These are phyloP conservation scores for Chrysosporium queenslandicum DNA, from an alignment of 2,329 filamentous ascomycete genomes.

Conservation along the genomic window DNA sequence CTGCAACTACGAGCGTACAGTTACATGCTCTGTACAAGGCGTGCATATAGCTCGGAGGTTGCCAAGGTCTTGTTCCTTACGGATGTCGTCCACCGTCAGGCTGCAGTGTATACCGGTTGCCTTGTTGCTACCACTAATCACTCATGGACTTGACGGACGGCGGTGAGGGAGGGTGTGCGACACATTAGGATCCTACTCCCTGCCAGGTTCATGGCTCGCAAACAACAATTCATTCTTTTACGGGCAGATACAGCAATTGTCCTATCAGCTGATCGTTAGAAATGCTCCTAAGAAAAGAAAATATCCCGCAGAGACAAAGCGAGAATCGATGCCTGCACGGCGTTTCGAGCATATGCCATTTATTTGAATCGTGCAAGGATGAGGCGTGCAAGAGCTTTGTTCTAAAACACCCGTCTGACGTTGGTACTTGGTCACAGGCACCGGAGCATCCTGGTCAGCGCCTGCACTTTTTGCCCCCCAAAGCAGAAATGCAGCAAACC, in stretches of 20 bases:
- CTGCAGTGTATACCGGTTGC: background rate
- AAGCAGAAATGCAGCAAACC: background rate
- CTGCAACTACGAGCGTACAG: background rate
- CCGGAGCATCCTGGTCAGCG: background rate
- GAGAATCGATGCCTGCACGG: background rate
- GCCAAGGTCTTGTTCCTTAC: background rate
- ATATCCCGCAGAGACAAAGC: background rate
- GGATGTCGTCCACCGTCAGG: background rate
- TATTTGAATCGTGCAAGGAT: constrained; percentile 1
- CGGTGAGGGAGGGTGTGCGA: constrained; percentile 2
- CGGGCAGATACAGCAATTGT: background rate
- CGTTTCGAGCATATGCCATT: background rate
- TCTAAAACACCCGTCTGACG: background rate
- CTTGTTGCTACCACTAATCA: background rate
- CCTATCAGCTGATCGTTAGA: background rate
- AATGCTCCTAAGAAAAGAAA: background rate
- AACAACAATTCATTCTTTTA: too few relatives aligned
- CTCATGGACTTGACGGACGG: too few relatives aligned
- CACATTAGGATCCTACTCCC: background rate
- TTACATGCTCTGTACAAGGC: background rate
- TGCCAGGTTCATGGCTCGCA: background rate
- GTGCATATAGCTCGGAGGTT: background rate
- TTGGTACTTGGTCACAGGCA: background rate
- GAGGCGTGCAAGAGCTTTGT: constrained; percentile 1
- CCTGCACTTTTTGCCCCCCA: background rate